phyloP scores from a whole-genome alignment of 1,139 yeast genomes.

The Hemisphaericaspora subhashii region DNA sequence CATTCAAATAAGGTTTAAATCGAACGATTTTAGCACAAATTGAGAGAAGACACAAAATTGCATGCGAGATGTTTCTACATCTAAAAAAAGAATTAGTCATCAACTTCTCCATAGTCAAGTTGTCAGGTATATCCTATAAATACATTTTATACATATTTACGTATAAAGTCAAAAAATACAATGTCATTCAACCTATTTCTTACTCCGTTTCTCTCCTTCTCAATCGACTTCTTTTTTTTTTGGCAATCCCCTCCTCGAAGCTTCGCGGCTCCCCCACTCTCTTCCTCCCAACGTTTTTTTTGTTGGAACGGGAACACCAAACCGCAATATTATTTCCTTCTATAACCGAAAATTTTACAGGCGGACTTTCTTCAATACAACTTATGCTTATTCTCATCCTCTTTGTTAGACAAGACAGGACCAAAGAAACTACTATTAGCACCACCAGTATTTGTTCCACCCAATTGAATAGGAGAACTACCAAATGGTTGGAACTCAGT shows the following conservation, averaged over 20 bases:
- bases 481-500: slow-evolving; percentile 19
- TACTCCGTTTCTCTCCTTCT: too few relatives aligned
- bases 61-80: too few relatives aligned
- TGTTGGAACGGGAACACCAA: neutral
- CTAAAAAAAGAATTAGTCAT: too few relatives aligned
- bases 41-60: too few relatives aligned
- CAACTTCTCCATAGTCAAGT: too few relatives aligned
- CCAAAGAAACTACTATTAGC: neutral
- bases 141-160: too few relatives aligned
- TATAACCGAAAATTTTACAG: slow-evolving; percentile 8
- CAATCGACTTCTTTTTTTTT: neutral
- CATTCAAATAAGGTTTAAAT: too few relatives aligned
- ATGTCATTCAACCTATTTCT: too few relatives aligned
- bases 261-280: neutral
- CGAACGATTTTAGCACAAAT: too few relatives aligned
- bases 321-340: slow-evolving; percentile 1
- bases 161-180: too few relatives aligned
- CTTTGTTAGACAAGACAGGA: slow-evolving; percentile 1
- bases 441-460: neutral
- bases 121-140: too few relatives aligned
- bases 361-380: neutral
- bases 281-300: neutral
- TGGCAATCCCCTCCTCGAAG: neutral
- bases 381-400: slow-evolving; percentile 1
- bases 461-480: slow-evolving; percentile 8